Percentiles rank a stretch among this genome's conserved stretches.
Evolutionary conservation across 306 rosid genomes (phyloP).

Genomic region (Ziziphus jujuba): DNA sequence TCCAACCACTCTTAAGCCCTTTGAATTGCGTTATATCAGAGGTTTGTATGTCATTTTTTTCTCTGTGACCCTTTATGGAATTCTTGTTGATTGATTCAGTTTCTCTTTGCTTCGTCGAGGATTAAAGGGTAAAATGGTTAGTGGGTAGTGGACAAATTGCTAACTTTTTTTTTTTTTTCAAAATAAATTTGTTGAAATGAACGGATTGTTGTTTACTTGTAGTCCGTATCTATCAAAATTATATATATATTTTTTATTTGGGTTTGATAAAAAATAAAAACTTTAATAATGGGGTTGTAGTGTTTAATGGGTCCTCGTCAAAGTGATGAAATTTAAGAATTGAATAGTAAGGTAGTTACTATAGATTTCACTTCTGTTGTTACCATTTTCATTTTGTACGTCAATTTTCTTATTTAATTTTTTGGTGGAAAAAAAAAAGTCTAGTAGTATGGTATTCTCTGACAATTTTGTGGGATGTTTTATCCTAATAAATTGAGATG

Average conservation of each 20-base stretch:
- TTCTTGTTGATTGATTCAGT: conserved; percentile 13
- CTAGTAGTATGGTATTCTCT: too few relatives aligned
- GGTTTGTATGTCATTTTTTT: conserved; percentile 41
- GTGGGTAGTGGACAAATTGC: conserved; percentile 37
- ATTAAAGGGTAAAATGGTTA: conserved; percentile 5
- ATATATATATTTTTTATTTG: background rate
- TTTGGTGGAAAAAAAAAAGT: too few relatives aligned
- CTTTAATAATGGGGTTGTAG: too few relatives aligned
- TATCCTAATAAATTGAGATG: background rate
- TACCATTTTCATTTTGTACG: too few relatives aligned
- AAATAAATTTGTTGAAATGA: background rate
- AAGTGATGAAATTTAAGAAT: too few relatives aligned
- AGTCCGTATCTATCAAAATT: background rate
- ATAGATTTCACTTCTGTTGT: too few relatives aligned
- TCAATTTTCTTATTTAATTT: too few relatives aligned
- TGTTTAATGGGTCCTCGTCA: too few relatives aligned
- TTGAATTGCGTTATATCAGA: conserved; percentile 71
- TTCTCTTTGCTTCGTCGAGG: conserved; percentile 10
- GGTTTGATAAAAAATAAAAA: background rate
- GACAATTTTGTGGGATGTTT: background rate
- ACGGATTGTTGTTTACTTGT: background rate
- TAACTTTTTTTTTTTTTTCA: conserved; percentile 13
- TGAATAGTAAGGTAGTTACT: too few relatives aligned
- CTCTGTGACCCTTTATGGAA: conserved; percentile 21
- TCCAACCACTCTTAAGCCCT: conserved; percentile 51